phyloP scores from a whole-genome alignment of 148 eudicot species.

The Salicornia ramosissima region DNA sequence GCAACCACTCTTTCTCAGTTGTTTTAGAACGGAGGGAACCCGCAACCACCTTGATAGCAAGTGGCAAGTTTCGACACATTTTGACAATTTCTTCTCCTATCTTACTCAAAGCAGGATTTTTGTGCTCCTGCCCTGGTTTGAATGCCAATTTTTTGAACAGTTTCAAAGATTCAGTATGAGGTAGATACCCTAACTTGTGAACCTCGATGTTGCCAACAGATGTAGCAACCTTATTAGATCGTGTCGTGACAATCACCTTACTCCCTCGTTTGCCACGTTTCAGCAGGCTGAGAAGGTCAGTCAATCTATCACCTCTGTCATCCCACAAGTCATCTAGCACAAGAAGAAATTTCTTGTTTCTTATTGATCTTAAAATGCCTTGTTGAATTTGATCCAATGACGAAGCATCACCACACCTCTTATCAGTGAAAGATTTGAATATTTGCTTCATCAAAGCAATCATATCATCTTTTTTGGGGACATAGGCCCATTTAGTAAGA shows the following conservation, averaged over 20 bases:
- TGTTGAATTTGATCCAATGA: constrained; percentile 6
- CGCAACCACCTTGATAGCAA: not conserved
- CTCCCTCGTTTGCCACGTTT: constrained; percentile 7
- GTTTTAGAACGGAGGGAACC: not conserved
- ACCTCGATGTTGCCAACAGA: not conserved
- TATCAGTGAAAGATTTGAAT: not conserved
- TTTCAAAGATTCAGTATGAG: not conserved
- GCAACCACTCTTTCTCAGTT: not conserved
- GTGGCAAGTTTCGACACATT: not conserved
- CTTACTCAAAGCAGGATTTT: not conserved
- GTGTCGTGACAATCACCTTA: constrained; percentile 15
- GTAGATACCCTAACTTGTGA: not conserved
- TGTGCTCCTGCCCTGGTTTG: not conserved
- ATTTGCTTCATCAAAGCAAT: not conserved
- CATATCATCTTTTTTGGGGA: constrained; percentile 1
- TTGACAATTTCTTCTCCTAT: not conserved
- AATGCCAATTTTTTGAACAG: constrained; percentile 6
- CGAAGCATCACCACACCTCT: not conserved
- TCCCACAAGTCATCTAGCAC: constrained; percentile 17
- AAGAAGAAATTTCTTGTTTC: constrained; percentile 3
- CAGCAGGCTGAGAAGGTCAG: not conserved
- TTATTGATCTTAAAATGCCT: not conserved
- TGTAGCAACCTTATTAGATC: not conserved
- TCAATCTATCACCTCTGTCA: constrained; percentile 3
- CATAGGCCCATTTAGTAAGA: constrained; percentile 5